Conservation (phyloP, 805 yeast genomes). For the Tetrapisispora fleetii region DNA sequence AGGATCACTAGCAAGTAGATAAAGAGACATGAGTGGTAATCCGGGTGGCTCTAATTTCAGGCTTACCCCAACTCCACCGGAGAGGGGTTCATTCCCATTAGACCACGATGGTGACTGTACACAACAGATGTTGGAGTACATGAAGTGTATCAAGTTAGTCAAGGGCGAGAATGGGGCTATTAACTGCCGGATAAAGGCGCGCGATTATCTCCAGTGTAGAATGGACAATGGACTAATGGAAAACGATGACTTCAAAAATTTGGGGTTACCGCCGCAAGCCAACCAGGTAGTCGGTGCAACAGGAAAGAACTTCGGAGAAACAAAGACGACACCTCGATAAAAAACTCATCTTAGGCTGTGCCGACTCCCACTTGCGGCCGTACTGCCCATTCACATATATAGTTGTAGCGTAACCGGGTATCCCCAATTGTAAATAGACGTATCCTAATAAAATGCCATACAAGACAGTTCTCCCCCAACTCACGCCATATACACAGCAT, state of each 20-base stretch:
- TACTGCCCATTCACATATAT: too few species aligned
- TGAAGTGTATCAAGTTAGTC: conserved; percentile 68
- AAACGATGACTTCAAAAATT: conserved; percentile 45
- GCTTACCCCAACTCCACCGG: conserved; percentile 86
- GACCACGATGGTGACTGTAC: conserved; percentile 85
- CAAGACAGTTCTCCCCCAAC: too few species aligned
- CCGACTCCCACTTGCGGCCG: too few species aligned
- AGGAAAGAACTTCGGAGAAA: background rate
- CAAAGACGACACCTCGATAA: background rate
- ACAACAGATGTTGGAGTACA: conserved; percentile 60
- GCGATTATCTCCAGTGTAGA: conserved; percentile 71
- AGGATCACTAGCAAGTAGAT: background rate
- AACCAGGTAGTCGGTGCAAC: background rate
- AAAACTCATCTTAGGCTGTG: too few species aligned
- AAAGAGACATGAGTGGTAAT: conserved; percentile 29
- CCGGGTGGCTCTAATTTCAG: conserved; percentile 39
- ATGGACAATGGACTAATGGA: conserved; percentile 73
- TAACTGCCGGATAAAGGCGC: conserved; percentile 81
- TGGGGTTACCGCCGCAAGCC: conserved; percentile 52
- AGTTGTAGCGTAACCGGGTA: too few species aligned
- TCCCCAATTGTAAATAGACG: too few species aligned
- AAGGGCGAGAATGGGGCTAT: conserved; percentile 71
- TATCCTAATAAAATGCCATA: too few species aligned
- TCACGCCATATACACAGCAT: too few species aligned
- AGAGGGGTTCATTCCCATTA: conserved; percentile 89